These are phyloP conservation scores for Barnettozyma salicaria DNA, from an alignment of 805 yeast species.

Conservation along the genomic window DNA sequence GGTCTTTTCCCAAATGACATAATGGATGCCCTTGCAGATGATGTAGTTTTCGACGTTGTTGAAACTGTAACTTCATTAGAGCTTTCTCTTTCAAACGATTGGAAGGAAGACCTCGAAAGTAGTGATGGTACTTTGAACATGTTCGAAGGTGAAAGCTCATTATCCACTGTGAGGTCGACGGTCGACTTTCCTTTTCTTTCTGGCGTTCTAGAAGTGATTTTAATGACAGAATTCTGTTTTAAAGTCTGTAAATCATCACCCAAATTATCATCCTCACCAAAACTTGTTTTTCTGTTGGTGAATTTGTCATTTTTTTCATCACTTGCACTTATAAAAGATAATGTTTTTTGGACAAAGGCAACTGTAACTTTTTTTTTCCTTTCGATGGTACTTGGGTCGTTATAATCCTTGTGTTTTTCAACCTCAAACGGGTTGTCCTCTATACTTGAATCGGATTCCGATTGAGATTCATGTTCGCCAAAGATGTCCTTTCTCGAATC, in stretches of 20 bases:
- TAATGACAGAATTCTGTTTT: slow-evolving; percentile 37
- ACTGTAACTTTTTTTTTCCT: slow-evolving; percentile 39
- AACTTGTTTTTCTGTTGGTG: slow-evolving; percentile 23
- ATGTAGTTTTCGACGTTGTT: slow-evolving; percentile 47
- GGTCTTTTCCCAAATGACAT: slow-evolving; percentile 41
- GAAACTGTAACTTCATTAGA: slow-evolving; percentile 44
- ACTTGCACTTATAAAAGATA: slow-evolving; percentile 43
- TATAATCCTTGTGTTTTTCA: slow-evolving; percentile 21
- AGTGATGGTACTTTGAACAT: slow-evolving; percentile 35
- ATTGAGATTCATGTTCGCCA: slow-evolving; percentile 23
- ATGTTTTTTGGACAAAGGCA: slow-evolving; percentile 48
- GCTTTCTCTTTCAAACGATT: slow-evolving; percentile 23
- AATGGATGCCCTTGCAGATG: slow-evolving; percentile 53
- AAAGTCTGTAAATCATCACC: slow-evolving; percentile 40
- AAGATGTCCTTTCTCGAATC: slow-evolving; percentile 29
- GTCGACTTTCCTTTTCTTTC: slow-evolving; percentile 12
- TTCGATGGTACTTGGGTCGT: slow-evolving; percentile 20
- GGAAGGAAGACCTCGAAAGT: slow-evolving; percentile 37
- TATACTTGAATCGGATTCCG: slow-evolving; percentile 25
- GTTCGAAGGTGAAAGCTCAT: slow-evolving; percentile 19
- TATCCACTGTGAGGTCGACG: slow-evolving; percentile 17
- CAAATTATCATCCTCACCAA: slow-evolving; percentile 32
- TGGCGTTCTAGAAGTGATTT: slow-evolving; percentile 28
- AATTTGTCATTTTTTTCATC: slow-evolving; percentile 21
- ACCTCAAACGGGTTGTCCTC: slow-evolving; percentile 27